These are phyloP conservation scores for Erodium moschatum DNA, from an alignment of 441 rosid species.

Conservation along the genomic window DNA sequence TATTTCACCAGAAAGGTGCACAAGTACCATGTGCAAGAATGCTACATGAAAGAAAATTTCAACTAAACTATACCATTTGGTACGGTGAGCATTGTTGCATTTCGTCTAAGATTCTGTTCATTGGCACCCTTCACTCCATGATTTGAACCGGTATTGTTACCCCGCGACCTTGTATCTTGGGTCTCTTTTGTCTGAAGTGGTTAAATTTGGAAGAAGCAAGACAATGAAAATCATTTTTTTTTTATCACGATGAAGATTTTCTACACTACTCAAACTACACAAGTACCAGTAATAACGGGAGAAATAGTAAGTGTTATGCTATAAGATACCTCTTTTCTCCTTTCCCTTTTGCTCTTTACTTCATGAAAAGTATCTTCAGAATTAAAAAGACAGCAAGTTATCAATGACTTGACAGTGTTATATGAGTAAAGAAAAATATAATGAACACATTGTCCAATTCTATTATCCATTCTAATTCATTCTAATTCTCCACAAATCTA, in stretches of 20 bases:
- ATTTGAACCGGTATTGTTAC: constrained; percentile 19
- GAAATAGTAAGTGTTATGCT: background rate
- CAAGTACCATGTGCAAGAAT: background rate
- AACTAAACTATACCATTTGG: constrained; percentile 27
- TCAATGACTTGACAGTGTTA: background rate
- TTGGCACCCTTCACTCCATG: constrained; percentile 23
- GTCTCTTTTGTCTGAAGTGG: constrained; percentile 34
- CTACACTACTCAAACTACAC: background rate
- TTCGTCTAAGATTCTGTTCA: constrained; percentile 25
- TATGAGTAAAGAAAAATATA: background rate
- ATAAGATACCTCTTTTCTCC: constrained; percentile 44
- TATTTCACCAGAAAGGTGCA: too few species aligned
- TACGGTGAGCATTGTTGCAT: constrained; percentile 15
- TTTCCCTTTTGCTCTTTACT: constrained; percentile 57
- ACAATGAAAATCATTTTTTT: background rate
- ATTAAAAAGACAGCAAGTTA: constrained; percentile 14
- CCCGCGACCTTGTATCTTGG: constrained; percentile 28
- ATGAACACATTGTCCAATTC: background rate
- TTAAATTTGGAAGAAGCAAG: background rate
- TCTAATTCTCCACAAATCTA: background rate
- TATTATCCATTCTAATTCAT: too few species aligned
- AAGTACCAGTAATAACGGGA: background rate
- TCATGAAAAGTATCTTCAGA: constrained; percentile 47
- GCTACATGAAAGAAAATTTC: constrained; percentile 12
- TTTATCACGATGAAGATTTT: background rate